Evolutionary conservation across 2,329 filamentous ascomycete genomes (phyloP).

Genomic region (Harringtonia lauricola): DNA sequence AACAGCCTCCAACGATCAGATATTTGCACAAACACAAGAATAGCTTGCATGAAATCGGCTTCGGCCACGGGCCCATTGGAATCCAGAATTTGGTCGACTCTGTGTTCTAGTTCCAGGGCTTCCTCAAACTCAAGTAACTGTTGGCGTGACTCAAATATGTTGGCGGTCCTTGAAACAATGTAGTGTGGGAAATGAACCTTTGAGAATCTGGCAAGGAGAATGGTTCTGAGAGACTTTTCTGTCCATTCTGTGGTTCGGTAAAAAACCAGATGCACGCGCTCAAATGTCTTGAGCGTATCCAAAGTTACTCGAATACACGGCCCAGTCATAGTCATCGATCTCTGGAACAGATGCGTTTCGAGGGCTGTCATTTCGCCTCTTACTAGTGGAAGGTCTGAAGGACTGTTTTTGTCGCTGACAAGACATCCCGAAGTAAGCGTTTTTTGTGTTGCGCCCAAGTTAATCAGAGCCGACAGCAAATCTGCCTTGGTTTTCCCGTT

Average conservation of each 20-base stretch:
- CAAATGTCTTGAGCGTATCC: conserved; percentile 68
- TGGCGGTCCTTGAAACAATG: conserved; percentile 78
- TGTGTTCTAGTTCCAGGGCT: conserved; percentile 69
- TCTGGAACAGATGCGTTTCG: background rate
- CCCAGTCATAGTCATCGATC: conserved; percentile 63
- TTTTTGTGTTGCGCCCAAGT: conserved; percentile 61
- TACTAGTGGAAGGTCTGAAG: no score
- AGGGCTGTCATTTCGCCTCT: conserved; percentile 34
- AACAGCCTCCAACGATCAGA: conserved; percentile 72
- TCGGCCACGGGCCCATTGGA: conserved; percentile 60
- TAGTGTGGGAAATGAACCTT: conserved; percentile 81
- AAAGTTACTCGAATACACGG: conserved; percentile 74
- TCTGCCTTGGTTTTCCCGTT: conserved; percentile 83
- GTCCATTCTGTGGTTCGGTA: conserved; percentile 96
- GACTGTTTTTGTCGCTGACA: no score
- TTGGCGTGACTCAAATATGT: conserved; percentile 70
- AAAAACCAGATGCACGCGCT: conserved; percentile 90
- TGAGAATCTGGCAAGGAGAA: conserved; percentile 86
- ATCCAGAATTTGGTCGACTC: conserved; percentile 73
- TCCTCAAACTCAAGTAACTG: conserved; percentile 82
- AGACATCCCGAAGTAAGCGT: conserved; percentile 37
- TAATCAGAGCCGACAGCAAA: conserved; percentile 61
- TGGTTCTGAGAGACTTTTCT: conserved; percentile 88
- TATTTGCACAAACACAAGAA: conserved; percentile 62
- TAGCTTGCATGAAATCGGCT: conserved; percentile 53